These are phyloP conservation scores for Coemansia sp. DNA, from an alignment of 192 early-diverging fungal species.

Conservation along the genomic window DNA sequence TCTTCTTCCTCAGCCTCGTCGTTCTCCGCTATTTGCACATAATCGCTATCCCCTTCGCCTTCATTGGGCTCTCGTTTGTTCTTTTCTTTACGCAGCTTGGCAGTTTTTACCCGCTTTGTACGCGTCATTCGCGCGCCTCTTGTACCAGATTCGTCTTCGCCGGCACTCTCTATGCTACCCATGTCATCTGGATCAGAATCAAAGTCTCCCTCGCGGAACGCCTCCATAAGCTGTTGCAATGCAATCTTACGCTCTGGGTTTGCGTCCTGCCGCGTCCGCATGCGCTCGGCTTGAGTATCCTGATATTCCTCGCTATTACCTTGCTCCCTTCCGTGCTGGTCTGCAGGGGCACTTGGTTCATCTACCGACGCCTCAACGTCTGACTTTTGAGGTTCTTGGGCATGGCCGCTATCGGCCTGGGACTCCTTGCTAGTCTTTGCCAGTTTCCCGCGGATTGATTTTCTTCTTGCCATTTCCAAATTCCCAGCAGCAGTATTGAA, in stretches of 20 bases:
- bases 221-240: conserved; percentile 39
- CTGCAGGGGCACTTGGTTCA: neutral
- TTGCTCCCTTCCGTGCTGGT: neutral
- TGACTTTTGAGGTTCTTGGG: neutral
- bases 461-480: conserved; percentile 3
- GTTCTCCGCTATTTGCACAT: conserved; percentile 17
- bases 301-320: neutral
- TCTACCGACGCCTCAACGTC: neutral
- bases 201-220: conserved; percentile 37
- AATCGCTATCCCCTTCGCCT: conserved; percentile 28
- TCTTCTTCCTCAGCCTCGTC: conserved; percentile 12
- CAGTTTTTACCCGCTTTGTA: neutral
- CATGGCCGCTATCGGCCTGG: neutral
- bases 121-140: neutral
- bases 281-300: conserved; percentile 14
- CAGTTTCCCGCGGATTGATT: neutral
- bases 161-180: neutral
- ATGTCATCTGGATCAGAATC: conserved; percentile 24
- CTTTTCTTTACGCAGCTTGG: conserved; percentile 5
- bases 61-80: neutral
- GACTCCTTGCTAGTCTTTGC: neutral
- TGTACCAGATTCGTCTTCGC: neutral
- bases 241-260: conserved; percentile 29
- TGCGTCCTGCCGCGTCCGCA: conserved; percentile 42
- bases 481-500: neutral